A percentile compares a stretch with the other conserved stretches of the same genome.
Evolutionary conservation across 2,329 filamentous ascomycete species (phyloP).

Genomic region (Colletotrichum liriopes): DNA sequence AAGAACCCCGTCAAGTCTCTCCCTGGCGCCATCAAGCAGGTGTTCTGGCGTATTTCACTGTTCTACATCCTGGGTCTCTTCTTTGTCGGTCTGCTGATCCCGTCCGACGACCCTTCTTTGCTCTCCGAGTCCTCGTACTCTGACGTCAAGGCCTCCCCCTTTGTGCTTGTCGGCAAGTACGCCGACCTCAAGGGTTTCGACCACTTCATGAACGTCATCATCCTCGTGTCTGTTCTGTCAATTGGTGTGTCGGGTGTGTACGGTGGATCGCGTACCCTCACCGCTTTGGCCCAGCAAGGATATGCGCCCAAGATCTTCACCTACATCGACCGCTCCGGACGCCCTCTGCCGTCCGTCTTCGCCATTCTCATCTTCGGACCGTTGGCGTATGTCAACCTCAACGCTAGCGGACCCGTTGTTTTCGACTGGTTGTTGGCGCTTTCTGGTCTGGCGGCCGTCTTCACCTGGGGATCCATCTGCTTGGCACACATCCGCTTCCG

Average conservation of each 20-base stretch:
- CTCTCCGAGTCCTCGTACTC: constrained; percentile 60
- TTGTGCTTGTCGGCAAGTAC: constrained; percentile 52
- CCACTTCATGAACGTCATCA: constrained; percentile 68
- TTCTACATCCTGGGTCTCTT: constrained; percentile 66
- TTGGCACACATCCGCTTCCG: constrained; percentile 78
- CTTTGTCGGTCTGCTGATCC: constrained; percentile 63
- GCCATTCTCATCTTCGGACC: constrained; percentile 62
- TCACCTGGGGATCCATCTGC: constrained; percentile 78
- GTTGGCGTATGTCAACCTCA: constrained; percentile 64
- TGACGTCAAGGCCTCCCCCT: constrained; percentile 48
- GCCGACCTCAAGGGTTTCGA: constrained; percentile 64
- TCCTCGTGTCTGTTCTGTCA: constrained; percentile 68
- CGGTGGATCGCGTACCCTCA: constrained; percentile 69
- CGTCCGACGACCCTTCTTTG: constrained; percentile 61
- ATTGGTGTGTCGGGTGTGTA: constrained; percentile 70
- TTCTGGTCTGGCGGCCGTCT: constrained; percentile 74
- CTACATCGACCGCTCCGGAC: constrained; percentile 68
- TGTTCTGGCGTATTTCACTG: constrained; percentile 67
- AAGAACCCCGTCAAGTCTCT: constrained; percentile 78
- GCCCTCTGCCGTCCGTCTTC: constrained; percentile 63
- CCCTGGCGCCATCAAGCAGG: constrained; percentile 86
- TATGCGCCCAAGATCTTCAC: constrained; percentile 69
- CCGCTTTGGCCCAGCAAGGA: constrained; percentile 69
- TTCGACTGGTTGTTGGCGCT: constrained; percentile 77
- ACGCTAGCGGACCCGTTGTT: constrained; percentile 63